A percentile compares a stretch with the other conserved stretches of the same genome.
phyloP scores from a whole-genome alignment of 495 filamentous ascomycete genomes.

The Penicillium verhagenii region DNA sequence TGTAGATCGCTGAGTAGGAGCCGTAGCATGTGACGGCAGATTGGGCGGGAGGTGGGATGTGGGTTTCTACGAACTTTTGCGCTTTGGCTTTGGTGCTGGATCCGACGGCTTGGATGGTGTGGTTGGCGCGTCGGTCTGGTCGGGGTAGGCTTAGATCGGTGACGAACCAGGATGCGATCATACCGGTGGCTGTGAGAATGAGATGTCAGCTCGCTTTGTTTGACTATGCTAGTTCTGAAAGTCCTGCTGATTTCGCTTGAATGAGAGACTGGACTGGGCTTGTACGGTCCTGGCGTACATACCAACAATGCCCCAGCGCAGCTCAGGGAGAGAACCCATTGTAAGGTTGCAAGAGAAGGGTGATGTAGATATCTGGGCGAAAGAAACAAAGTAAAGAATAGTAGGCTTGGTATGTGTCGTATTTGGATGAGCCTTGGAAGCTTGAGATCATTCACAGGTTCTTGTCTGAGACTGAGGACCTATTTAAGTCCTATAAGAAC shows the following conservation, averaged over 20 bases:
- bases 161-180: constrained; percentile 8
- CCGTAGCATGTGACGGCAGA: constrained; percentile 1
- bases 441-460: too few species aligned
- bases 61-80: not conserved
- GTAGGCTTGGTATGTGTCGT: not conserved
- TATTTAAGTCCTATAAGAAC: too few species aligned
- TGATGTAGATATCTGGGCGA: not conserved
- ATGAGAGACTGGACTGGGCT: too few species aligned
- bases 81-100: not conserved
- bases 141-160: not conserved
- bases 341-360: not conserved
- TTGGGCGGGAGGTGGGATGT: not conserved
- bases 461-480: too few species aligned
- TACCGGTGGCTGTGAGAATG: not conserved
- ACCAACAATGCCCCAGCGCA: constrained; percentile 4
- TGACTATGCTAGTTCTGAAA: too few species aligned
- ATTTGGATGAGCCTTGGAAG: too few species aligned
- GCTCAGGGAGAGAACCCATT: not conserved
- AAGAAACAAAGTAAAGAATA: not conserved
- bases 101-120: constrained; percentile 5
- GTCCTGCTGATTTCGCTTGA: too few species aligned
- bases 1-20: constrained; percentile 13
- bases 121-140: not conserved
- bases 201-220: not conserved
- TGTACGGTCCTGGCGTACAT: not conserved